Evolutionary conservation across 495 filamentous ascomycete genomes (phyloP).

Genomic region (Letharia lupina): DNA sequence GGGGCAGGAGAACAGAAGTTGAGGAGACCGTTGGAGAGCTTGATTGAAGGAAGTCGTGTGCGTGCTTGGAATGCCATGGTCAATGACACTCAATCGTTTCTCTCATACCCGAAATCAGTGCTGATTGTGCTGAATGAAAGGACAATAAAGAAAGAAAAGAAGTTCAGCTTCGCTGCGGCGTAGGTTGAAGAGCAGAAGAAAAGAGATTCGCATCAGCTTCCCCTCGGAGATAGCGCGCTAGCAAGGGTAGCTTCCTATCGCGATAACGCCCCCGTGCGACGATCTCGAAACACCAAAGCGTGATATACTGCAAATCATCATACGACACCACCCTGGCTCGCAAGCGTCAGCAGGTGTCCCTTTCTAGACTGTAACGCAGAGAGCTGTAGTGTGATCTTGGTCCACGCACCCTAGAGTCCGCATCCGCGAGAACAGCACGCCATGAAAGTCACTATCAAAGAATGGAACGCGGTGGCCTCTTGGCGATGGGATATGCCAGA

Average conservation of each 20-base stretch:
- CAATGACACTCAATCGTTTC: neutral
- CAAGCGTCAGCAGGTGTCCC: neutral
- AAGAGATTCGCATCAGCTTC: neutral
- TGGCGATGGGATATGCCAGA: constrained; percentile 98
- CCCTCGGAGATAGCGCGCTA: neutral
- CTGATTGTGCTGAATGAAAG: neutral
- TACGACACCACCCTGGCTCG: neutral
- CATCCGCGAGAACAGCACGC: constrained; percentile 7
- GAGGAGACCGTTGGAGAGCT: neutral
- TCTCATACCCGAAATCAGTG: constrained; percentile 1
- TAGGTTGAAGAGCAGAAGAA: neutral
- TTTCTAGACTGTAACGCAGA: too few relatives aligned
- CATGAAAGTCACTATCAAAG: constrained; percentile 92
- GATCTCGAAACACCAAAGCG: neutral
- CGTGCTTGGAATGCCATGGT: neutral
- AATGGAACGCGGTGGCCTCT: constrained; percentile 87
- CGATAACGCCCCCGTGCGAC: neutral
- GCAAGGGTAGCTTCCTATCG: constrained; percentile 10
- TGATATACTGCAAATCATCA: neutral
- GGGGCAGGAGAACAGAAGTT: neutral
- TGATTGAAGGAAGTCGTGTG: neutral
- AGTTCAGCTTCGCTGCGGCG: neutral
- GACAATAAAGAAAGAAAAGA: neutral
- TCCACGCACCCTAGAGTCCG: neutral
- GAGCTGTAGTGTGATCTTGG: neutral